A percentile compares a stretch with the other conserved stretches of the same genome.
Evolutionary conservation across 2,329 filamentous ascomycete genomes (phyloP).

Genomic region (Xylariales sp.): DNA sequence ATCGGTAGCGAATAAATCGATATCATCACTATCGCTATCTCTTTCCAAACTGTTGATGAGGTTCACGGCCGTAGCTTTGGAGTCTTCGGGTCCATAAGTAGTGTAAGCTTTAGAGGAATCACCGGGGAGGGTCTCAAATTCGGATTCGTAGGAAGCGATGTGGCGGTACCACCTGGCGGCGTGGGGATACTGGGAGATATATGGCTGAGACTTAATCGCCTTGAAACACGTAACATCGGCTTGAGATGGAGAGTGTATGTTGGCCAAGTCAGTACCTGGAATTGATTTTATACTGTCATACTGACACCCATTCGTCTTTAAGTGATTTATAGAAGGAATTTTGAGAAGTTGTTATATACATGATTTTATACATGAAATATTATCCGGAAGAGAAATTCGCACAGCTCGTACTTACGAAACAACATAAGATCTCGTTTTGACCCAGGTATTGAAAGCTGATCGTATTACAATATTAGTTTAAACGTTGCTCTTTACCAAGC

Average conservation of each 20-base stretch:
- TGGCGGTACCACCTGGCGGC: conserved; percentile 99
- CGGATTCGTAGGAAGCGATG: conserved; percentile 85
- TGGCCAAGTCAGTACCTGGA: conserved; percentile 6
- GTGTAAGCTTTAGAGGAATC: conserved; percentile 86
- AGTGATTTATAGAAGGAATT: too few relatives aligned
- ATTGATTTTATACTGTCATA: too few relatives aligned
- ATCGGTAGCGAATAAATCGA: conserved; percentile 90
- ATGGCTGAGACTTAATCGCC: conserved; percentile 71
- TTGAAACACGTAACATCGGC: conserved; percentile 96
- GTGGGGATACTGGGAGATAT: conserved; percentile 84
- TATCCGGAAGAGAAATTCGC: too few relatives aligned
- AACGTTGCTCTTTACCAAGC: too few relatives aligned
- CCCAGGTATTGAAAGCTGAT: too few relatives aligned
- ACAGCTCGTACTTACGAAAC: too few relatives aligned
- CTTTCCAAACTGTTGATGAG: conserved; percentile 74
- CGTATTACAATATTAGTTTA: too few relatives aligned
- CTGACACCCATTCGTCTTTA: too few relatives aligned
- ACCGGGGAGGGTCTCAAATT: conserved; percentile 87
- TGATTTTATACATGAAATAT: too few relatives aligned
- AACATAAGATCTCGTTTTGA: too few relatives aligned
- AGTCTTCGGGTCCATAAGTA: conserved; percentile 82
- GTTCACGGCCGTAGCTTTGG: conserved; percentile 76
- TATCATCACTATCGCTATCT: conserved; percentile 68
- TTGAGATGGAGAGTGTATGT: conserved; percentile 68
- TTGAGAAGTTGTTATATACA: too few relatives aligned